Evolutionary conservation across 371 early-diverging fungal genomes (phyloP), one percentile per base, ranked within the genome.

Genomic region (Cokeromyces recurvatus): DNA sequence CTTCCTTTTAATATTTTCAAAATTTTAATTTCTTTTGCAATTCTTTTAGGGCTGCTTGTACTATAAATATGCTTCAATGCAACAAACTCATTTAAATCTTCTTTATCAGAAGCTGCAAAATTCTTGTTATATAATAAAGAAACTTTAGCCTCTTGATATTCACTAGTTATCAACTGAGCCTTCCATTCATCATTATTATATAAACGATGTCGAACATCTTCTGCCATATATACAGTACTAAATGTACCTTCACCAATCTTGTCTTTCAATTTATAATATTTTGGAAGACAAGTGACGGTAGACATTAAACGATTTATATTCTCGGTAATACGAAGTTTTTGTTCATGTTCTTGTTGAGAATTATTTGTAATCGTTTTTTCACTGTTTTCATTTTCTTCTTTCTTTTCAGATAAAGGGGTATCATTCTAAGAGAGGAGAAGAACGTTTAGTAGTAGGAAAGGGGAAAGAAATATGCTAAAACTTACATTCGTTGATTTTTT

Each of bases 161-260:
- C 44, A 36, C 40, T 46, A 5, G 10, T 32, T 36, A 23, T 1
- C n/a, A 51, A 12, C 12, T 32, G 39, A 15, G 29, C 34, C 19
- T 42, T 45, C 32, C 63, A 56, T 2, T 57, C 44, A 15, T 53
- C 53, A 48, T 94, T 94, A 42, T 86, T 75, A 50, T 85, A 90
- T 4, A 68, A 48, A 10, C 81, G 62, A 45, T 87, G 76, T 23
- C 83, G 62, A 10, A 88, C 48, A 57, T 93, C 92, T n/a, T 86
- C 54, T 0, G 96, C 99, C 55, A 90, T 90, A 72, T 95, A 99
- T 1, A 99, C 99, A 0, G 87, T 85, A 59, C 94, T 92, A 62
- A 99, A 99, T 19, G 27, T 51, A 52, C 91, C 91, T 43, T 85
- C 77, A 51, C 83, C 44, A 23, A 44, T 44, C 22, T 44, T 44